A percentile compares a stretch with the other conserved stretches of the same genome.
phyloP scores from a whole-genome alignment of 2,329 filamentous ascomycete genomes.

The Aspergillus thermomutatus region DNA sequence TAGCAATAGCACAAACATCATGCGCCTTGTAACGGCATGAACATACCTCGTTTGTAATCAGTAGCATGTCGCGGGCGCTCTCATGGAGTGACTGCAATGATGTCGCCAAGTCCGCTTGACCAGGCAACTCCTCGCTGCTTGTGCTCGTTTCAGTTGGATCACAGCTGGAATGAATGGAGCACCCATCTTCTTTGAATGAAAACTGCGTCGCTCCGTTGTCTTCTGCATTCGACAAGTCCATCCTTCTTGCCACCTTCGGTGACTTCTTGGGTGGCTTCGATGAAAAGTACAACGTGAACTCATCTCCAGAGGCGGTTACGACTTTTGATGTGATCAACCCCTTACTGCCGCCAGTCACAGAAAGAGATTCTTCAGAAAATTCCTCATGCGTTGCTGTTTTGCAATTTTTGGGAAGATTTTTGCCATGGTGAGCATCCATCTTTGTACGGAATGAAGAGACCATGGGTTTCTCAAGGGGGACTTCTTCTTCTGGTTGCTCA shows the following conservation, averaged over 20 bases:
- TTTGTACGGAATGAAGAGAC: background rate
- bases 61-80: conserved; percentile 22
- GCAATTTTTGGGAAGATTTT: background rate
- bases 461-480: background rate
- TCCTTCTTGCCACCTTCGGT: background rate
- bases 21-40: background rate
- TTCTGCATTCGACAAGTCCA: background rate
- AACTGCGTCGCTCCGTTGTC: background rate
- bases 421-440: background rate
- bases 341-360: background rate
- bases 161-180: background rate
- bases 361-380: background rate
- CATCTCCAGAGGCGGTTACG: background rate
- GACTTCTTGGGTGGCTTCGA: background rate
- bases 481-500: background rate
- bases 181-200: background rate
- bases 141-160: background rate
- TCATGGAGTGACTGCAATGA: conserved; percentile 8
- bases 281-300: background rate
- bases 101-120: background rate
- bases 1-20: background rate
- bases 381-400: background rate
- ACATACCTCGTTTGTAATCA: conserved; percentile 29
- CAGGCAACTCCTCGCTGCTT: background rate
- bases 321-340: background rate